These are phyloP conservation scores for Trematosphaeria pertusa DNA, from an alignment of 2,329 filamentous ascomycete genomes.

Conservation along the genomic window DNA sequence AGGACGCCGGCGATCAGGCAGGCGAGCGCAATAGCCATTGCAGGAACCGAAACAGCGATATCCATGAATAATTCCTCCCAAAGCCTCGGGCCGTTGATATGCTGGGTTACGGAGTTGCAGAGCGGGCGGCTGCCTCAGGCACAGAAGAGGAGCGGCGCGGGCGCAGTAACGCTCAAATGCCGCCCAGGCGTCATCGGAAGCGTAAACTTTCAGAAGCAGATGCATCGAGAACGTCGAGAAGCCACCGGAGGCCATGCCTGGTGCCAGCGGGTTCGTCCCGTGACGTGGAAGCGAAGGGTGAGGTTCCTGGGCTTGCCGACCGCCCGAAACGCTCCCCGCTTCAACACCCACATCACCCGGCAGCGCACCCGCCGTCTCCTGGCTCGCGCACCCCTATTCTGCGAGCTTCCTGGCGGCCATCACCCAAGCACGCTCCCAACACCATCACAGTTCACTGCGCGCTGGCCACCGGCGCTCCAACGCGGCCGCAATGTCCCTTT, in stretches of 20 bases:
- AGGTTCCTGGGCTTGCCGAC: slow-evolving; percentile 17
- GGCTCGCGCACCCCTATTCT: slow-evolving; percentile 11
- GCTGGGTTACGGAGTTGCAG: background rate
- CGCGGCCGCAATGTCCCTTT: slow-evolving; percentile 17
- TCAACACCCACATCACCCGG: slow-evolving; percentile 14
- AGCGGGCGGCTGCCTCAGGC: background rate
- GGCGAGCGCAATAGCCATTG: slow-evolving; percentile 15
- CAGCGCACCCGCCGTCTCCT: background rate
- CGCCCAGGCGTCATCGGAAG: background rate
- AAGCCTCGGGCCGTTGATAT: background rate
- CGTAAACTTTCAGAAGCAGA: slow-evolving; percentile 1
- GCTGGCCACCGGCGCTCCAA: slow-evolving; percentile 14
- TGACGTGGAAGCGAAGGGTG: slow-evolving; percentile 6
- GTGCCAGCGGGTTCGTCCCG: slow-evolving; percentile 1
- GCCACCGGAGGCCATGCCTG: background rate
- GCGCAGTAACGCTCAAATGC: background rate
- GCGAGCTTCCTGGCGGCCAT: slow-evolving; percentile 7
- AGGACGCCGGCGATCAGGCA: slow-evolving; percentile 22
- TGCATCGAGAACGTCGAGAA: background rate
- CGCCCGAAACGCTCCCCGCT: slow-evolving; percentile 27
- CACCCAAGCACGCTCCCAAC: slow-evolving; percentile 9
- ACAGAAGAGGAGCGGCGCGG: background rate
- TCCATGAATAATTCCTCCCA: slow-evolving; percentile 14
- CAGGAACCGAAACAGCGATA: slow-evolving; percentile 30
- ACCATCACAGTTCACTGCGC: slow-evolving; percentile 13